Evolutionary conservation across 495 filamentous ascomycete genomes (phyloP).

Genomic region (Aspergillus haitiensis): DNA sequence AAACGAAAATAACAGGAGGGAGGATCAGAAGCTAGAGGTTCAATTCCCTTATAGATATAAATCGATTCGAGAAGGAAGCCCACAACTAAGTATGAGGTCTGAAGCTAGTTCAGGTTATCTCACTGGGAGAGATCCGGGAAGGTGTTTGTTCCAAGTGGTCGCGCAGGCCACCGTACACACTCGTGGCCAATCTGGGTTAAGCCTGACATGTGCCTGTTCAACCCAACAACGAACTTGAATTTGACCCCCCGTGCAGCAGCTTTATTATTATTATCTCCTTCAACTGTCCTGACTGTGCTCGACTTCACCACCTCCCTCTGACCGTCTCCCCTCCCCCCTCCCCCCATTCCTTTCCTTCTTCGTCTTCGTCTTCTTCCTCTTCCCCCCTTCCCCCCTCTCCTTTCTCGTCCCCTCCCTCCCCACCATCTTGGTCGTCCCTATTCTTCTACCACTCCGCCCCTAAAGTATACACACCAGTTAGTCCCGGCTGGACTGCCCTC

Average conservation of each 20-base stretch:
- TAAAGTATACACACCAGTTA: constrained; percentile 5
- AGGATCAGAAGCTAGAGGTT: no score
- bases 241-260: constrained; percentile 20
- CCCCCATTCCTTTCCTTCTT: constrained; percentile 8
- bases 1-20: neutral
- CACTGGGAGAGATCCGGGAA: neutral
- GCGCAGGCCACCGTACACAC: constrained; percentile 25
- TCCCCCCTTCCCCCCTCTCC: constrained; percentile 3
- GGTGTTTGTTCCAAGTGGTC: constrained; percentile 19
- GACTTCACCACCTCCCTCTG: constrained; percentile 14
- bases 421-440: constrained; percentile 6
- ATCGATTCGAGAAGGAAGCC: no score
- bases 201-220: constrained; percentile 33
- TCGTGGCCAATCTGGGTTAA: constrained; percentile 24
- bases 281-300: neutral
- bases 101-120: no score
- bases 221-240: constrained; percentile 25
- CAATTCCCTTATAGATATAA: no score
- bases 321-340: constrained; percentile 11
- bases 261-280: constrained; percentile 12
- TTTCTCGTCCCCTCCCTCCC: constrained; percentile 10
- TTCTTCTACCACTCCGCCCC: constrained; percentile 14
- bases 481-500: constrained; percentile 20
- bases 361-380: constrained; percentile 5
- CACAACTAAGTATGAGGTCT: no score